Percentiles rank a stretch among this genome's conserved stretches.
phyloP scores from a whole-genome alignment of 1,284 basidiomycete genomes.

The Cronartium quercuum region DNA sequence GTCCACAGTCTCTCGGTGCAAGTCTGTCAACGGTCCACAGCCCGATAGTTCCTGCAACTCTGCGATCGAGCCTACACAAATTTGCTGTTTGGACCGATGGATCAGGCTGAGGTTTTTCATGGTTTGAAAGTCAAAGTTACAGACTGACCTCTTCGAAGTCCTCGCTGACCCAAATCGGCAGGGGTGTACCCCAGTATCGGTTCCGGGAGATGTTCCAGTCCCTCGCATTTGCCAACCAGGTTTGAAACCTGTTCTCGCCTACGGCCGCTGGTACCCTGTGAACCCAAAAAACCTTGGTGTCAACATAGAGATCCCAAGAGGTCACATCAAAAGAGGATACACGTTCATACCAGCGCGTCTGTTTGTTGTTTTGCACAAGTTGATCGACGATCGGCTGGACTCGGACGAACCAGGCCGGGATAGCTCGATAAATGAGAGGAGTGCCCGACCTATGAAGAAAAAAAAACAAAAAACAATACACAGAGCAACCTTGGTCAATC shows the following conservation, averaged over 20 bases:
- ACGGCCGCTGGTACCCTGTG: slow-evolving; percentile 80
- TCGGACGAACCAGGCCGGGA: slow-evolving; percentile 92
- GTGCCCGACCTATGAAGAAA: slow-evolving; percentile 67
- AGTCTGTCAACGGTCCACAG: slow-evolving; percentile 74
- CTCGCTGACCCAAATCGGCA: slow-evolving; percentile 92
- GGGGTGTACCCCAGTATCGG: slow-evolving; percentile 97
- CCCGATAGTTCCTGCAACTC: slow-evolving; percentile 86
- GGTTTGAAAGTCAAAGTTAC: no score
- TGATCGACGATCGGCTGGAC: slow-evolving; percentile 78
- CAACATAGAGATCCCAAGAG: background rate
- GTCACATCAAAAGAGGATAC: slow-evolving; percentile 33
- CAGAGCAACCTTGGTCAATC: background rate
- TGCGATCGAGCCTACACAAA: slow-evolving; percentile 79
- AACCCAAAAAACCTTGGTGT: background rate
- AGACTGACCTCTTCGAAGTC: slow-evolving; percentile 74
- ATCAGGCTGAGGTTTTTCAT: no score
- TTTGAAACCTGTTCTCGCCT: slow-evolving; percentile 88
- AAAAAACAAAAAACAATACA: slow-evolving; percentile 2
- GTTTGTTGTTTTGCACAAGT: slow-evolving; percentile 82
- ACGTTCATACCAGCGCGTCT: slow-evolving; percentile 83
- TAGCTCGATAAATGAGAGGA: slow-evolving; percentile 90
- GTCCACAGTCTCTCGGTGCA: slow-evolving; percentile 93
- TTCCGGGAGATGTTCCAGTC: slow-evolving; percentile 99
- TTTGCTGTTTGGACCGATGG: slow-evolving; percentile 56
- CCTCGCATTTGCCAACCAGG: slow-evolving; percentile 93